Base-by-base conservation (phyloP, 495 filamentous ascomycete genomes). In the Penicillium parvum region DNA sequence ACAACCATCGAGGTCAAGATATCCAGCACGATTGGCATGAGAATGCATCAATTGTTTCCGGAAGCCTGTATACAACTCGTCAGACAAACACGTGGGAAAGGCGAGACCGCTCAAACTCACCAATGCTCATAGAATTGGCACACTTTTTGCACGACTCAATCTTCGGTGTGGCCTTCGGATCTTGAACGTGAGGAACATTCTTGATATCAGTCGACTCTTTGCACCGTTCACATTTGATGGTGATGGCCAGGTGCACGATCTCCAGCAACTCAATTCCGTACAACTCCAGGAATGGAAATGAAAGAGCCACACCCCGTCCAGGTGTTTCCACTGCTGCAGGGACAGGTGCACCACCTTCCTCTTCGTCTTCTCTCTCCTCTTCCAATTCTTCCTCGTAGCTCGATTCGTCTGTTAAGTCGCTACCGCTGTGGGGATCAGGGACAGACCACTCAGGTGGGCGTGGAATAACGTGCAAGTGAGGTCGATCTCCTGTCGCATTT, bases 191-290 rank as follows among this genome's bases (percentile, higher is more conserved):
- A 12, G 75, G 78, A 9, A 96, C 67, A 20, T 80, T 81, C 28
- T 75, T 77, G 14, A 90, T 65, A 45, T 95, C 89, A 58, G 80
- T 80, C 2, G 73, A 56, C 27, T 84, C 84, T 61, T 88, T 92
- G 72, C 90, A 96, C 27, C 88, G 78, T 22, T 83, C 81, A 64
- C 90, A 96, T 56, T 90, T 91, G 38, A 92, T 65, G 1, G 75
- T 84, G 41, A 94, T 69, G 29, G 73, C 82, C n/a, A 94, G 68
- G 9, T 75, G 68, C 0, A 74, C 60, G 3, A 95, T 60, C 48
- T 95, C 83, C 23, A 96, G 71, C 2, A 95, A 66, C 54, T 95
- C 88, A 41, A 95, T 83, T 32, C 83, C 79, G 49, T 91, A 77
- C 3, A 95, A 79, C 46, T 91, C 86, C 36, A 95, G 65, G 16